These are phyloP conservation scores for Ogataea allantospora DNA, from an alignment of 805 yeast genomes.

Conservation along the genomic window DNA sequence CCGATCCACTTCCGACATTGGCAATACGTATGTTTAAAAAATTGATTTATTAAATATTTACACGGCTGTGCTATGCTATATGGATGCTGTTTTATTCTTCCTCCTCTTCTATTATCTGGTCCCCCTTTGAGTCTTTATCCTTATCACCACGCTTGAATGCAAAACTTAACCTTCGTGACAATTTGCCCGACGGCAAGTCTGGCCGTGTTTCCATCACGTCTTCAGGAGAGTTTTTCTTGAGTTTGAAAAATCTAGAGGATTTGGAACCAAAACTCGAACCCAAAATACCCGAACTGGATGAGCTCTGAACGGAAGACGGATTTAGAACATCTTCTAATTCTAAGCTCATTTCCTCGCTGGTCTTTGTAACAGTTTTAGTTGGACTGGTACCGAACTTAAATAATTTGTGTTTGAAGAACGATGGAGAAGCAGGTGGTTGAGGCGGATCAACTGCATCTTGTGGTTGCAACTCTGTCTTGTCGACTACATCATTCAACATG, in stretches of 20 bases:
- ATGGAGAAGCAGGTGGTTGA: slow-evolving; percentile 32
- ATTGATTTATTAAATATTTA: neutral
- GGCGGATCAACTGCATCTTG: neutral
- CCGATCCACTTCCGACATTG: slow-evolving; percentile 25
- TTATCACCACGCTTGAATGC: slow-evolving; percentile 33
- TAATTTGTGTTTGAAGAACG: slow-evolving; percentile 36
- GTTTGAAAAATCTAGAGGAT: slow-evolving; percentile 34
- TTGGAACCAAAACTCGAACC: slow-evolving; percentile 28
- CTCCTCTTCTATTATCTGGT: slow-evolving; percentile 19
- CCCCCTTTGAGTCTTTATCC: slow-evolving; percentile 24
- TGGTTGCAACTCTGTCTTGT: neutral
- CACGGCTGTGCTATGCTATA: slow-evolving; percentile 3
- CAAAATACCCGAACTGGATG: slow-evolving; percentile 16
- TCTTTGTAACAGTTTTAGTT: slow-evolving; percentile 27
- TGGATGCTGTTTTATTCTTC: slow-evolving; percentile 9
- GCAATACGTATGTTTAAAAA: neutral
- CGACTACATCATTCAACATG: slow-evolving; percentile 3
- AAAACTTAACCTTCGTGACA: slow-evolving; percentile 32
- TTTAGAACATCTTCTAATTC: slow-evolving; percentile 10
- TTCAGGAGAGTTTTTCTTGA: slow-evolving; percentile 18
- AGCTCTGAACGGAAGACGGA: neutral
- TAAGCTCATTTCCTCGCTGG: slow-evolving; percentile 19
- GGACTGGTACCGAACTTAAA: slow-evolving; percentile 39
- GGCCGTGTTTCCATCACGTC: slow-evolving; percentile 4
- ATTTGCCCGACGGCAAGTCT: slow-evolving; percentile 15